These are phyloP conservation scores for Gremmenia infestans DNA, from an alignment of 2,329 filamentous ascomycete genomes.

Conservation along the genomic window DNA sequence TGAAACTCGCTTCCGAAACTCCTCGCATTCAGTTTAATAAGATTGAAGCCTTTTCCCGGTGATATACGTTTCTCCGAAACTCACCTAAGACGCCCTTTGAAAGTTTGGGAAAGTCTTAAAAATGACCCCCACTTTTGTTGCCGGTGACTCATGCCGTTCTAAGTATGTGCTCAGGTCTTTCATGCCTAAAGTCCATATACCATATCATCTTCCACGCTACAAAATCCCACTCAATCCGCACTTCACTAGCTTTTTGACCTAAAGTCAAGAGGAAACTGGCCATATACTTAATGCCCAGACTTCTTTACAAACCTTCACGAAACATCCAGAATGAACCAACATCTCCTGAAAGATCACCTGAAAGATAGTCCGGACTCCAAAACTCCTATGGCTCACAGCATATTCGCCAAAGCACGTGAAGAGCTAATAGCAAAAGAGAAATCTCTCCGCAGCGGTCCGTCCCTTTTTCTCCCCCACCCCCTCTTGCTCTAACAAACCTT, in stretches of 20 bases:
- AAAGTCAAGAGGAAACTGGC: neutral
- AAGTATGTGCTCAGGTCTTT: neutral
- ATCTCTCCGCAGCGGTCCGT: slow-evolving; percentile 17
- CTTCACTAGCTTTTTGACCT: neutral
- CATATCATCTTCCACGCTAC: neutral
- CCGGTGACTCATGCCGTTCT: neutral
- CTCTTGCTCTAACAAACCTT: neutral
- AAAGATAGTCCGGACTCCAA: neutral
- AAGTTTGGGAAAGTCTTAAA: neutral
- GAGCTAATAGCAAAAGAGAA: slow-evolving; percentile 11
- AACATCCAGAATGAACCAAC: neutral
- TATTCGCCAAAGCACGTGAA: slow-evolving; percentile 1
- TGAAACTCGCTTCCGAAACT: neutral
- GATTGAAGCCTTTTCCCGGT: neutral
- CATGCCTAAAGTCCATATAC: neutral
- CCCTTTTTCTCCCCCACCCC: neutral
- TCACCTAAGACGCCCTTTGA: too few relatives aligned
- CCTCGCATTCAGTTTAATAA: neutral
- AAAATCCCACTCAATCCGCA: neutral
- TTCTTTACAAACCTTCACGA: neutral
- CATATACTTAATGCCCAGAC: neutral
- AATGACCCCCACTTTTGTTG: neutral
- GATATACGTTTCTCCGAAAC: neutral
- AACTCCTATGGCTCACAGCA: neutral
- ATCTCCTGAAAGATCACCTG: neutral